Base-by-base conservation (phyloP, 176 grass and related monocot species). In the Avena sativa region DNA sequence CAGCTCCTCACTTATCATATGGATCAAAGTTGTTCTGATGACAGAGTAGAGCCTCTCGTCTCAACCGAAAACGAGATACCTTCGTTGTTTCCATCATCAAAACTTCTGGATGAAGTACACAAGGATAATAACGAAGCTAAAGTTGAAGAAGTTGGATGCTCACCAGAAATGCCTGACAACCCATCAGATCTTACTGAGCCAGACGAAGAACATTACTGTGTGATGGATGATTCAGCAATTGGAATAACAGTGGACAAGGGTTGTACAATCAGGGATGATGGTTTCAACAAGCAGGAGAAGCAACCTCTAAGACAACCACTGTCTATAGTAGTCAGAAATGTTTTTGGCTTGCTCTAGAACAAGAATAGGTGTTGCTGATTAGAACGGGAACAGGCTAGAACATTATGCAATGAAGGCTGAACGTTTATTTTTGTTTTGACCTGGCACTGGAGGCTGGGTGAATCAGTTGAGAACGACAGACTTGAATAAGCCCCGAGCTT, bases 281-380 rank as follows among this genome's bases (percentile, higher is more conserved):
- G 28, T 61, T 26, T 77, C 28, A 63, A 20, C 52, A 88, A 89
- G 49, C 78, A 57, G 67, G 12, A 77, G 71, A 56, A 47, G 1
- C 62, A 85, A 70, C 53, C 10, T 48, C 67, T 85, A 60, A 81
- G 68, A 90, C 55, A 87, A 32, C 90, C 88, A 50, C 82, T 95
- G 23, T 94, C 90, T 43, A 86, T 6, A 66, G 90, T 88, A 52
- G 85, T 80, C 28, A 94, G 68, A 74, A 90, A 74, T 52, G 88
- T 95, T 14, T 98, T 95, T 89, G 93, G 91, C 43, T 36, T 98
- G 71, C 52, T 91, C 19, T 92, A 91, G 82, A 60, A 43, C 30
- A 73, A 34, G 1, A 66, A 56, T 9, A 56, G 25, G 4, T 50
- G 36, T 52, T 87, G 56, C 38, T 60, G 52, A 1, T 56, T 76